Conservation (phyloP, 1,284 basidiomycete genomes). For the Austropuccinia psidii region DNA sequence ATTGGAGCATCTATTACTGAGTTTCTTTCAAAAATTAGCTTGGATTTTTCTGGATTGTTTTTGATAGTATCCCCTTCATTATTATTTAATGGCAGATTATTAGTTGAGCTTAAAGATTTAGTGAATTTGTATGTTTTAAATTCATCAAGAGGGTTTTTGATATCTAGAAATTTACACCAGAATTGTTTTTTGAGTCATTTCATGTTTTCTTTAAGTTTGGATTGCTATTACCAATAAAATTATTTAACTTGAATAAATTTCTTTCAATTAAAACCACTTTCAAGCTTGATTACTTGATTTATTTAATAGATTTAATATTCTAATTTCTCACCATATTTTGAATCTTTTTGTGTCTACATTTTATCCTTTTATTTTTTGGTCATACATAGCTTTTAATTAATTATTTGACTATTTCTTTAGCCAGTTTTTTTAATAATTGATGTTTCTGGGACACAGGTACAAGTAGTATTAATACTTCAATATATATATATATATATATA, state of each 20-base stretch:
- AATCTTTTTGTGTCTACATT: not conserved
- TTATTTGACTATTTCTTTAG: no score
- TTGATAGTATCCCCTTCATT: not conserved
- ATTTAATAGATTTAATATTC: not conserved
- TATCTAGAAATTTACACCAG: not conserved
- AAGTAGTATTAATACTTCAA: no score
- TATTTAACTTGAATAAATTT: not conserved
- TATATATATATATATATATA: no score
- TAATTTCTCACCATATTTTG: not conserved
- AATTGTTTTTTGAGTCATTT: not conserved
- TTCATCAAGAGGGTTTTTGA: not conserved
- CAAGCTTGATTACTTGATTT: not conserved
- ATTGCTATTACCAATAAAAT: not conserved
- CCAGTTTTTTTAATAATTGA: no score
- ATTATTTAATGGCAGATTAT: not conserved
- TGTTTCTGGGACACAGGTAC: no score
- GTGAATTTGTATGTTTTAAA: not conserved
- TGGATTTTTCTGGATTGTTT: not conserved
- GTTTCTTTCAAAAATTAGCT: not conserved
- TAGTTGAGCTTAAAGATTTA: not conserved
- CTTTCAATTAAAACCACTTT: not conserved
- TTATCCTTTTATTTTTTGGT: no score
- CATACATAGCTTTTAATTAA: no score
- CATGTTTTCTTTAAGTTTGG: not conserved
- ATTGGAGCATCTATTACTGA: not conserved